Evolutionary conservation across 148 eudicot species (phyloP).

Genomic region (Camellia granthamiana): DNA sequence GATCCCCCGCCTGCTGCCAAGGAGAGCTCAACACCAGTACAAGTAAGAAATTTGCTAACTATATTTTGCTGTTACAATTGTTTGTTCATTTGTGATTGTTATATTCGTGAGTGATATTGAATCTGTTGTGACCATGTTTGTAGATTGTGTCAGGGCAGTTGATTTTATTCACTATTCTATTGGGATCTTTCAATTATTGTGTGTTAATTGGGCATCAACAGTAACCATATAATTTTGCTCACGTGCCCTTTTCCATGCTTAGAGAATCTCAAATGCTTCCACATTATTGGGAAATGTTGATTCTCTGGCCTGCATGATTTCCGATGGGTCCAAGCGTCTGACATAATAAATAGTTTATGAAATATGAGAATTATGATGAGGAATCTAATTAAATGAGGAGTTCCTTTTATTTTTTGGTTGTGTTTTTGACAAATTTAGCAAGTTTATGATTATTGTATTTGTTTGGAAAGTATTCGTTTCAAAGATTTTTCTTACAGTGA

Average conservation of each 20-base stretch:
- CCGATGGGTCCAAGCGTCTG: too few species aligned
- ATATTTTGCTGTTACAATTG: background rate
- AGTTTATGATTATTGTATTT: too few species aligned
- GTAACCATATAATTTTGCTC: background rate
- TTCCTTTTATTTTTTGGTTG: too few species aligned
- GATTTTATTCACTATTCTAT: background rate
- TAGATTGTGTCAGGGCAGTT: background rate
- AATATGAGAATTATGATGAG: too few species aligned
- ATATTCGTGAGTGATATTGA: background rate
- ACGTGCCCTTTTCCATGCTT: background rate
- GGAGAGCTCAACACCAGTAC: conserved; percentile 11
- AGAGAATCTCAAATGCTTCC: background rate
- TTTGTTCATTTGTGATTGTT: background rate
- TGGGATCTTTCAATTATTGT: conserved; percentile 2
- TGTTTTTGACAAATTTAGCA: too few species aligned
- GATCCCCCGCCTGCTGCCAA: conserved; percentile 3
- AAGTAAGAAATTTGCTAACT: background rate
- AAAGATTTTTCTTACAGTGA: too few species aligned
- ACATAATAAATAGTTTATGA: too few species aligned
- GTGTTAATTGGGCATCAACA: background rate
- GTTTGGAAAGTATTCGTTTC: too few species aligned
- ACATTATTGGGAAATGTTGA: background rate
- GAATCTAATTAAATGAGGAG: too few species aligned
- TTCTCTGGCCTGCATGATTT: background rate
- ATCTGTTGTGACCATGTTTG: background rate